These are phyloP conservation scores for Parmelia sp. DNA, from an alignment of 495 filamentous ascomycete genomes.

Conservation along the genomic window DNA sequence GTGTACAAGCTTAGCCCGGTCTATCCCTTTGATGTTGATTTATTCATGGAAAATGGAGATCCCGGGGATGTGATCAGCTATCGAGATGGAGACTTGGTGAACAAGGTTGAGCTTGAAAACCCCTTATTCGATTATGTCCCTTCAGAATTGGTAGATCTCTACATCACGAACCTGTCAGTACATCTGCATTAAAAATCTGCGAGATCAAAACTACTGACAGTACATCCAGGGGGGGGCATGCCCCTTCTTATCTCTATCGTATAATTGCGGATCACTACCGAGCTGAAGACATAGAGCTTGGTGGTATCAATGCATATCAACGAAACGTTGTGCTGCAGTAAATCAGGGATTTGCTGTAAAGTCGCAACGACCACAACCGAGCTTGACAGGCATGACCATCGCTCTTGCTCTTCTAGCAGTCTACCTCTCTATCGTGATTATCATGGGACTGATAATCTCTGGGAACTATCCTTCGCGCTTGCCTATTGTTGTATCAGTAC, in stretches of 20 bases:
- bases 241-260: slow-evolving; percentile 71
- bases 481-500: slow-evolving; percentile 1
- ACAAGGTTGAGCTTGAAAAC: slow-evolving; percentile 71
- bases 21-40: slow-evolving; percentile 71
- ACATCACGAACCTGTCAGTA: slow-evolving; percentile 87
- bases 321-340: slow-evolving; percentile 5
- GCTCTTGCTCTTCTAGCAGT: not conserved
- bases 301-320: slow-evolving; percentile 1
- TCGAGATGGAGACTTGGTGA: slow-evolving; percentile 66
- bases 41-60: slow-evolving; percentile 75
- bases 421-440: not conserved
- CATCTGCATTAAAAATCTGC: not conserved
- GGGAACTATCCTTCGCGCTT: not conserved
- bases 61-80: slow-evolving; percentile 65
- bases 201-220: slow-evolving; percentile 27
- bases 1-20: slow-evolving; percentile 89
- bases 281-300: slow-evolving; percentile 60
- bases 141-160: slow-evolving; percentile 74
- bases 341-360: not conserved
- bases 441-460: not conserved
- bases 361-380: not conserved
- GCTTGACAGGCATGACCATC: not conserved
- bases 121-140: slow-evolving; percentile 78
- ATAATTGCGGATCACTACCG: slow-evolving; percentile 84
- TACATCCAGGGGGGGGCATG: slow-evolving; percentile 61